These are phyloP conservation scores for Fusarium sp. DNA, from an alignment of 2,329 filamentous ascomycete genomes.

Conservation along the genomic window DNA sequence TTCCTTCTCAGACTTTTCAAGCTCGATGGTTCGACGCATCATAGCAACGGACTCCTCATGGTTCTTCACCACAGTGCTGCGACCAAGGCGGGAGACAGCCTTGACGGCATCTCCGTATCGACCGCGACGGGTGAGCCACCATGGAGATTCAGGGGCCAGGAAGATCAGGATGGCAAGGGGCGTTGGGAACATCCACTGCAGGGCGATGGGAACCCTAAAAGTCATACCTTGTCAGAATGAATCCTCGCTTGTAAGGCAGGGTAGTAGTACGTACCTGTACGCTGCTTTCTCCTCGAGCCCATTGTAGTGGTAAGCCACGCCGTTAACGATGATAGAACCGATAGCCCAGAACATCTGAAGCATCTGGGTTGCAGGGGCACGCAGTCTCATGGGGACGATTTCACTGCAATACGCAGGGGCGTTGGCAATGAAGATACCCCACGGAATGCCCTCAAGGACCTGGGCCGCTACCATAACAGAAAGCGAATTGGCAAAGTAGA, in stretches of 20 bases:
- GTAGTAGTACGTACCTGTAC: slow-evolving; percentile 25
- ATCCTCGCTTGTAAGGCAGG: slow-evolving; percentile 40
- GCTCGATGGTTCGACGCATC: slow-evolving; percentile 67
- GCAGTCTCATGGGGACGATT: slow-evolving; percentile 67
- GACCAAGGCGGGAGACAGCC: slow-evolving; percentile 37
- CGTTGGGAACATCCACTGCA: slow-evolving; percentile 70
- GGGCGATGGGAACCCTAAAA: slow-evolving; percentile 62
- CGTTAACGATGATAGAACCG: slow-evolving; percentile 69
- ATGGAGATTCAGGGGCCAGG: slow-evolving; percentile 63
- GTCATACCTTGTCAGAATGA: not conserved
- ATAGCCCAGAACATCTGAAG: slow-evolving; percentile 75
- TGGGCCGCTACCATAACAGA: slow-evolving; percentile 61
- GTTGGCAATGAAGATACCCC: slow-evolving; percentile 73
- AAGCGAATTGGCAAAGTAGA: slow-evolving; percentile 63
- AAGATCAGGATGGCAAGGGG: slow-evolving; percentile 65
- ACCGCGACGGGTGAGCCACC: slow-evolving; percentile 66
- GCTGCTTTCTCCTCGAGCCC: not conserved
- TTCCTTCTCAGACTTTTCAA: slow-evolving; percentile 59
- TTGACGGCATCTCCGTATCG: slow-evolving; percentile 55
- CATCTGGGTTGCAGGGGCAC: slow-evolving; percentile 68
- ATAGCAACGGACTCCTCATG: slow-evolving; percentile 60
- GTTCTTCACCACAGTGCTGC: not conserved
- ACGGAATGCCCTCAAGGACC: slow-evolving; percentile 69
- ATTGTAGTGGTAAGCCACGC: slow-evolving; percentile 65
- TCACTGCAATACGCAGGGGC: slow-evolving; percentile 70